Base-by-base conservation (phyloP, 2,329 filamentous ascomycete genomes). In the Aspergillus ibericus region DNA sequence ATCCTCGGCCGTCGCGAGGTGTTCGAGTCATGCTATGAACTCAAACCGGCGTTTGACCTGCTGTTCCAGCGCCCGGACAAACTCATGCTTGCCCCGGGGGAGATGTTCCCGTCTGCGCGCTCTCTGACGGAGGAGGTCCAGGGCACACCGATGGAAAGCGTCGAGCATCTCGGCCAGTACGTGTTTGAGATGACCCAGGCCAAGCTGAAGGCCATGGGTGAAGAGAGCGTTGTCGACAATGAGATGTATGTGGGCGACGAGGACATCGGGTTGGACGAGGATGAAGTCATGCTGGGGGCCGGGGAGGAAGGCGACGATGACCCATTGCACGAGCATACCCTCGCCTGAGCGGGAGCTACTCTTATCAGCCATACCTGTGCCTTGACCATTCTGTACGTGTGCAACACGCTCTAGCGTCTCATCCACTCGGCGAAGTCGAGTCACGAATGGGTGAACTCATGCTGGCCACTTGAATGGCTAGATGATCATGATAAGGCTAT, bases 81-180 rank as follows among this genome's bases (percentile, higher is more conserved):
- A 72, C 82, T 99, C 57, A 82, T 85, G 68, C 83, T 98, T 7
- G 87, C 91, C 1, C 92, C 91, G 0, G 91, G 91, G 16, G 95
- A 99, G 78, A 85, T 98, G 79, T 96, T 87, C 82, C 90, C 91
- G 0, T 85, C 90, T 0, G 75, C 82, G 55, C 81, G 91, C 46
- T 69, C 71, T 4, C 72, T 78, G 16, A 79, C 80, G 8, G 81
- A 81, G 16, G 79, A 81, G 6, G 71, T 79, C 6, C 78, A 75
- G 42, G 77, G 76, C n/a, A 88, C 87, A 1, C 81, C 86, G 18
- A 98, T 99, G 91, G 90, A 93, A 68, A 86, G 90, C 34, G 88
- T 98, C 1, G 93, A 99, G 79, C 95, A 99, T 78, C 76, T 99
- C 35, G 95, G 95, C 0, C 90, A 96, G 77, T 99, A 97, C 74